Percentiles rank a stretch among this genome's conserved stretches.
These are phyloP conservation scores for Pleurostoma richardsiae DNA, from an alignment of 2,329 filamentous ascomycete genomes.

Conservation along the genomic window DNA sequence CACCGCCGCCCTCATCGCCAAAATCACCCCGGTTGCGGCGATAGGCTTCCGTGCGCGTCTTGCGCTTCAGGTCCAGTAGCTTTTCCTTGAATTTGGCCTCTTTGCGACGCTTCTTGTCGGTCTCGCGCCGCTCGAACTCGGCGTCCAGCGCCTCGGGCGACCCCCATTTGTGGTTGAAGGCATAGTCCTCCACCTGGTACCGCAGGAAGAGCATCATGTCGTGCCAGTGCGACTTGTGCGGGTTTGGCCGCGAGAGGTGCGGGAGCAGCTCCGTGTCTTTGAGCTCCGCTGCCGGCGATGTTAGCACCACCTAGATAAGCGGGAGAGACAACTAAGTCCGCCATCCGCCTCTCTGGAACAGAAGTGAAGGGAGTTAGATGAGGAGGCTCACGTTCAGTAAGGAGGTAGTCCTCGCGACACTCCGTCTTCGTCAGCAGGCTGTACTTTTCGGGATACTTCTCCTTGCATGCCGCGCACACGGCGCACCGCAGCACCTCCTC, in stretches of 20 bases:
- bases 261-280: slow-evolving; percentile 81
- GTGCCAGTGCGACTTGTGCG: slow-evolving; percentile 93
- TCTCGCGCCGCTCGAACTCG: slow-evolving; percentile 77
- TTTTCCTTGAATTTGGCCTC: slow-evolving; percentile 90
- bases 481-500: slow-evolving; percentile 73
- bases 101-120: slow-evolving; percentile 77
- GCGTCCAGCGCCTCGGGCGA: slow-evolving; percentile 78
- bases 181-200: slow-evolving; percentile 92
- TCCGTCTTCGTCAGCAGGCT: slow-evolving; percentile 95
- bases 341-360: no score
- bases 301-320: no score
- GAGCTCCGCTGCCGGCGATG: slow-evolving; percentile 63
- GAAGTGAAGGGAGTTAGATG: no score
- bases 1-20: slow-evolving; percentile 27
- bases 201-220: slow-evolving; percentile 98
- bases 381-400: slow-evolving; percentile 72
- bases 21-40: slow-evolving; percentile 60
- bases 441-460: slow-evolving; percentile 87
- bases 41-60: slow-evolving; percentile 87
- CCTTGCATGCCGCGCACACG: slow-evolving; percentile 82
- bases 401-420: slow-evolving; percentile 87
- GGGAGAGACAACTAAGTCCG: no score
- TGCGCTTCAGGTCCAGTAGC: slow-evolving; percentile 84
- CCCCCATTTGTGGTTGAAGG: slow-evolving; percentile 87
- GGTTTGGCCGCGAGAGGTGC: slow-evolving; percentile 84